Evolutionary conservation across 1,284 basidiomycete species (phyloP).

Genomic region (Wallemia hederae): DNA sequence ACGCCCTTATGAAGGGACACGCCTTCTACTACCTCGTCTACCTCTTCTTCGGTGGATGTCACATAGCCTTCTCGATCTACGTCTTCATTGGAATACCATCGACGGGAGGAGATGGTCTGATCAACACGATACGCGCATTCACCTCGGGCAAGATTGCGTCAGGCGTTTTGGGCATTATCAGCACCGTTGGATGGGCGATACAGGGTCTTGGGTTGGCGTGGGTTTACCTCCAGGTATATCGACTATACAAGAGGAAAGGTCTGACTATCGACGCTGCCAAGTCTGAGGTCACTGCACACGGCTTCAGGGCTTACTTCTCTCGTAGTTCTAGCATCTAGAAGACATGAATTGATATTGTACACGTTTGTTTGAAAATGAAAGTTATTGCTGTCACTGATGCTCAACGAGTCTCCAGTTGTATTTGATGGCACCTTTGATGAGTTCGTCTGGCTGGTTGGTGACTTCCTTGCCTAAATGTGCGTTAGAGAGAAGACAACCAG

Average conservation of each 20-base stretch:
- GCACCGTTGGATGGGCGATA: conserved; percentile 59
- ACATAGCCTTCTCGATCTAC: conserved; percentile 49
- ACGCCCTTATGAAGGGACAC: conserved; percentile 69
- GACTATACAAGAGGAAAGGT: conserved; percentile 48
- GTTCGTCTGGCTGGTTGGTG: not conserved
- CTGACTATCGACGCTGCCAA: conserved; percentile 63
- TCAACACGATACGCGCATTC: conserved; percentile 61
- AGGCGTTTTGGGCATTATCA: conserved; percentile 43
- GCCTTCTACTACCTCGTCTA: conserved; percentile 19
- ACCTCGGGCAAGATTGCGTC: conserved; percentile 27
- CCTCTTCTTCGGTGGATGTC: conserved; percentile 82
- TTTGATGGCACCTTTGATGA: not conserved
- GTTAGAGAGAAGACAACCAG: not conserved
- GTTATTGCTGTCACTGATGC: not conserved
- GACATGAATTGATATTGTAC: not conserved
- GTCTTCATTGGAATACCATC: conserved; percentile 20
- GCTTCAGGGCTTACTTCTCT: conserved; percentile 60
- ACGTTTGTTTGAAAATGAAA: not conserved
- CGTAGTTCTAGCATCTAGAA: conserved; percentile 23
- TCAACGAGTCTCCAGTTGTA: not conserved
- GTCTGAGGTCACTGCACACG: conserved; percentile 50
- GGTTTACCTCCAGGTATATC: conserved; percentile 60
- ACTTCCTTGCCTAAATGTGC: not conserved
- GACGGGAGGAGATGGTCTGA: conserved; percentile 80
- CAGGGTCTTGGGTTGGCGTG: conserved; percentile 57